These are phyloP conservation scores for Arthrinium phaeospermum DNA, from an alignment of 2,329 filamentous ascomycete genomes.

Conservation along the genomic window DNA sequence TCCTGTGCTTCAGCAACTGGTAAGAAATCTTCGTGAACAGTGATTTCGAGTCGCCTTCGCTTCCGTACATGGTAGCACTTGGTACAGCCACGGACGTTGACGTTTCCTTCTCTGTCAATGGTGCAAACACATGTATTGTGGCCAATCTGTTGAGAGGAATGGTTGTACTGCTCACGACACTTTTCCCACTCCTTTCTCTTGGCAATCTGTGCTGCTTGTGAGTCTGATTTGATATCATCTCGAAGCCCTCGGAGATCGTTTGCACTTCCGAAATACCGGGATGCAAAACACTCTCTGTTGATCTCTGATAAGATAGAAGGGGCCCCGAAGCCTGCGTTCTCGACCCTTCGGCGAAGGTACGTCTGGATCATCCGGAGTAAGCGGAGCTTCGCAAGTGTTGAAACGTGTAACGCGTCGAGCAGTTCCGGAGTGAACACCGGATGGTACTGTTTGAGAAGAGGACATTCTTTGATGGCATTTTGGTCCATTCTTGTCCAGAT, in stretches of 20 bases:
- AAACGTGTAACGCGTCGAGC: conserved; percentile 61
- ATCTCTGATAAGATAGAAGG: conserved; percentile 53
- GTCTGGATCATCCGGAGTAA: conserved; percentile 55
- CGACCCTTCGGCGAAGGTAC: conserved; percentile 50
- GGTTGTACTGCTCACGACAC: conserved; percentile 32
- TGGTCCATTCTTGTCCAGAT: conserved; percentile 64
- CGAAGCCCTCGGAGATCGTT: conserved; percentile 29
- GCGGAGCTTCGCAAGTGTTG: conserved; percentile 51
- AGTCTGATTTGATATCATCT: conserved; percentile 26
- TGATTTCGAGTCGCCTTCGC: conserved; percentile 48
- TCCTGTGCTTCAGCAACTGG: conserved; percentile 42
- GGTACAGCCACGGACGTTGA: conserved; percentile 45
- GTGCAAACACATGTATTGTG: conserved; percentile 40
- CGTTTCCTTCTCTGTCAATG: conserved; percentile 31
- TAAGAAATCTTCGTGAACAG: conserved; percentile 55
- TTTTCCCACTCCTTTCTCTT: conserved; percentile 28
- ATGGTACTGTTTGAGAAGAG: conserved; percentile 56
- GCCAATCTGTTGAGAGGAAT: conserved; percentile 41
- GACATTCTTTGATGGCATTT: conserved; percentile 46
- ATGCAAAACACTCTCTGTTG: conserved; percentile 49
- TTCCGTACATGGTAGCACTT: conserved; percentile 48
- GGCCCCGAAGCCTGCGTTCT: conserved; percentile 32
- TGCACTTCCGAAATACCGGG: conserved; percentile 48
- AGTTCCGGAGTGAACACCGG: conserved; percentile 55
- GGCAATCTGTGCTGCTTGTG: conserved; percentile 21